phyloP scores from a whole-genome alignment of 2,329 filamentous ascomycete species.

The Colletotrichum tamarilloi region DNA sequence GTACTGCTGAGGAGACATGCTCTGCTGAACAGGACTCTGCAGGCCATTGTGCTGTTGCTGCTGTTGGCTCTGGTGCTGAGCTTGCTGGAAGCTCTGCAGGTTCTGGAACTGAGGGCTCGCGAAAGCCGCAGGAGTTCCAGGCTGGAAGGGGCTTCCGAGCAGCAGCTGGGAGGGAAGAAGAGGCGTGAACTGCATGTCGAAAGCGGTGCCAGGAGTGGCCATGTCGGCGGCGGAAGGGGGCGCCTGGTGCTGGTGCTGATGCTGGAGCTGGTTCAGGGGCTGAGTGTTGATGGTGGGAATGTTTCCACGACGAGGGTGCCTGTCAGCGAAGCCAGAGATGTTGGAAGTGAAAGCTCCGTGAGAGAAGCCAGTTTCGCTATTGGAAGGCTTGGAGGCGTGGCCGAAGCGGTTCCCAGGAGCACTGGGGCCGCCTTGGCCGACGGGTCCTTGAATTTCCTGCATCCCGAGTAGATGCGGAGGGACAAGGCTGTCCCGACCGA shows the following conservation, averaged over 20 bases:
- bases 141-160: constrained; percentile 95
- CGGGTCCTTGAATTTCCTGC: constrained; percentile 83
- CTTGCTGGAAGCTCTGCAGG: constrained; percentile 79
- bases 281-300: constrained; percentile 92
- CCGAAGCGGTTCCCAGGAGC: constrained; percentile 72
- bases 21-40: constrained; percentile 79
- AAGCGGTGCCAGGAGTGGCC: constrained; percentile 86
- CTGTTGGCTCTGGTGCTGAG: constrained; percentile 62
- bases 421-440: constrained; percentile 68
- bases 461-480: constrained; percentile 89
- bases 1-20: constrained; percentile 85
- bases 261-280: constrained; percentile 41
- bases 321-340: constrained; percentile 84
- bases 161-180: constrained; percentile 94
- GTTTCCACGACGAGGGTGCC: constrained; percentile 85
- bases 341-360: constrained; percentile 93
- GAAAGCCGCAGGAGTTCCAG: constrained; percentile 90
- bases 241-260: constrained; percentile 46
- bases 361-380: constrained; percentile 89
- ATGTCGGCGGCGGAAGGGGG: constrained; percentile 75
- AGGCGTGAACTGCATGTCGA: constrained; percentile 99
- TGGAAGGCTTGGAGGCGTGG: constrained; percentile 83
- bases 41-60: constrained; percentile 71
- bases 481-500: constrained; percentile 85
- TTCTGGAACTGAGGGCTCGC: constrained; percentile 92